Evolutionary conservation across 2,329 filamentous ascomycete species (phyloP), one percentile per base, ranked within the genome.

Genomic region (Dryadomyces quercus-mongolicae): DNA sequence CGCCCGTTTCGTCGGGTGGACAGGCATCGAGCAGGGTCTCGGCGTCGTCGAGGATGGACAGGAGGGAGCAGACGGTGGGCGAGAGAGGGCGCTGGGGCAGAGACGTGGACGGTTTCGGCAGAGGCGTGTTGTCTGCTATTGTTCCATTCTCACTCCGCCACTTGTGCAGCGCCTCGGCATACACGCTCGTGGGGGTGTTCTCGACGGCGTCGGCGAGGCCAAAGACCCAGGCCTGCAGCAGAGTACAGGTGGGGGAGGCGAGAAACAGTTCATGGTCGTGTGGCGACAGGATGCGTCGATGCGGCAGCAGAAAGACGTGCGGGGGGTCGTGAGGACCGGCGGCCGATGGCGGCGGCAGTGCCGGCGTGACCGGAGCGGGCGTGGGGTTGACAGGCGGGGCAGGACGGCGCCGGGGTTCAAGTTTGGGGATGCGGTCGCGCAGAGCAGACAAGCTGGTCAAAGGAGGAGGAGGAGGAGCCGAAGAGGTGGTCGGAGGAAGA

Each of bases 221-320:
- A 68, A 95, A 96, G 58, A 96, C 77, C 70, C 95, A 98, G 20
- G 87, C 82, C 55, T 87, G 73, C 46, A 98, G 77, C 44, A 97
- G 77, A 8, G 74, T 75, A 67, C 88, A 86, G 7, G 91, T 85
- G 0, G 84, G 75, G 0, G 91, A 96, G 0, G 79, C 71, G 18
- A 90, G 76, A 63, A 97, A 98, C 4, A 89, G 70, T 18, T 87
- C 77, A 65, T 95, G 91, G 61, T 98, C 93, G 50, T 79, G 73
- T 2, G 75, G 74, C 3, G 90, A 92, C 13, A 98, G 72, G 52
- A 98, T 97, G 9, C 91, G 81, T 57, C 91, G 80, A 13, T 76
- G 79, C 0, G 93, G 93, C 6, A 72, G 72, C 55, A 74, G 72
- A 72, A 88, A 94, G 6, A 68, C 70, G 64, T 84, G 74, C 48